Percentiles rank a stretch among this genome's conserved stretches.
phyloP scores from a whole-genome alignment of 306 rosid genomes.

The Betula pendula region DNA sequence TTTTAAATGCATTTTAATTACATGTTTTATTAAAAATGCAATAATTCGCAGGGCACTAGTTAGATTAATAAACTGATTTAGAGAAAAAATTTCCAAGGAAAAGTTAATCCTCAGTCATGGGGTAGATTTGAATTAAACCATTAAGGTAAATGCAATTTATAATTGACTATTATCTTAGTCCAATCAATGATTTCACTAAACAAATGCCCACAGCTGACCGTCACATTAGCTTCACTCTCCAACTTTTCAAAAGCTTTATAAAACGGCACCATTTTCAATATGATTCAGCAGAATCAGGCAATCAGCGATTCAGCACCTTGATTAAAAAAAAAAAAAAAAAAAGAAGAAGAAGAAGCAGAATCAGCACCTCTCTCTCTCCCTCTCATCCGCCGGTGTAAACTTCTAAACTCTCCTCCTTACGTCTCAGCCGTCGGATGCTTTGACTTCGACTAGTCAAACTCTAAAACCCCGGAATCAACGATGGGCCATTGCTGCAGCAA shows the following conservation, averaged over 20 bases:
- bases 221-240: slow-evolving; percentile 33
- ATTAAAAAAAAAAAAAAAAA: too few relatives aligned
- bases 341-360: too few relatives aligned
- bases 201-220: slow-evolving; percentile 38
- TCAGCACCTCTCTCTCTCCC: slow-evolving; percentile 5
- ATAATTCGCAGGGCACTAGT: too few relatives aligned
- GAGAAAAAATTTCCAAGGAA: too few relatives aligned
- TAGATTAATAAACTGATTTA: too few relatives aligned
- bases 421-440: slow-evolving; percentile 32
- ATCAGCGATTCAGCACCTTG: too few relatives aligned
- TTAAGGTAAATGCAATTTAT: not conserved
- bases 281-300: too few relatives aligned
- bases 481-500: slow-evolving; percentile 93
- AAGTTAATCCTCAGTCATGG: too few relatives aligned
- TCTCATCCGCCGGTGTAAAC: slow-evolving; percentile 7
- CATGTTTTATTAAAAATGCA: too few relatives aligned
- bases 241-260: slow-evolving; percentile 23
- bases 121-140: not conserved
- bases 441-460: slow-evolving; percentile 42
- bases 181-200: slow-evolving; percentile 26
- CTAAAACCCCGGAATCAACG: slow-evolving; percentile 1
- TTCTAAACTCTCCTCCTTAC: slow-evolving; percentile 33
- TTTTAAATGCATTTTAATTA: too few relatives aligned
- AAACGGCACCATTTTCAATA: slow-evolving; percentile 12
- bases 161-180: not conserved